These are phyloP conservation scores for Leccinum subrobustum DNA, from an alignment of 1,284 basidiomycete genomes.

Conservation along the genomic window DNA sequence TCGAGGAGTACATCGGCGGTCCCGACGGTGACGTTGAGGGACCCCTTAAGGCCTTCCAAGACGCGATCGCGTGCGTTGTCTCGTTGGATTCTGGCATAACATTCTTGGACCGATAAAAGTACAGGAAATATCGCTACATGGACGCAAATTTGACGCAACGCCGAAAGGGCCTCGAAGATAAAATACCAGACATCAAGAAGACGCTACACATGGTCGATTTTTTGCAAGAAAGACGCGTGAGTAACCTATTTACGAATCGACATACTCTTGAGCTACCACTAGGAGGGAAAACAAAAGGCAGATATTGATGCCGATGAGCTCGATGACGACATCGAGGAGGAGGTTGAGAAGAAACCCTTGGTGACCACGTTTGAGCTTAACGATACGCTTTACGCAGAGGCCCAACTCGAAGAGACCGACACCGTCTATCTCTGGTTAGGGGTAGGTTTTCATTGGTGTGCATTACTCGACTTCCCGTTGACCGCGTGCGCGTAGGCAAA, in stretches of 20 bases:
- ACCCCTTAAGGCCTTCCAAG: slow-evolving; percentile 83
- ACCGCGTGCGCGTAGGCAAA: slow-evolving; percentile 67
- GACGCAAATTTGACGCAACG: slow-evolving; percentile 85
- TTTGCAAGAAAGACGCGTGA: slow-evolving; percentile 68
- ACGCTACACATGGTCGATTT: slow-evolving; percentile 90
- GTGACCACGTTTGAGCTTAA: slow-evolving; percentile 94
- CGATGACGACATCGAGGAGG: slow-evolving; percentile 44
- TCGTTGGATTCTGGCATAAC: slow-evolving; percentile 18
- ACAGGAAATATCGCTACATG: slow-evolving; percentile 98
- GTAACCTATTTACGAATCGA: slow-evolving; percentile 23
- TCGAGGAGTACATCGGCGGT: slow-evolving; percentile 85
- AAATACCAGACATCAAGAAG: slow-evolving; percentile 96
- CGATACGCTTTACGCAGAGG: slow-evolving; percentile 93
- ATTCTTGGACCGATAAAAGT: slow-evolving; percentile 30
- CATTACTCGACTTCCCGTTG: neutral
- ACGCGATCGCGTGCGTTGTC: slow-evolving; percentile 81
- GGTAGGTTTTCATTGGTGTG: slow-evolving; percentile 49
- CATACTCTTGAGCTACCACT: neutral
- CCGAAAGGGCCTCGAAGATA: slow-evolving; percentile 80
- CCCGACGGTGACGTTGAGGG: slow-evolving; percentile 79
- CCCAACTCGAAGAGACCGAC: slow-evolving; percentile 83
- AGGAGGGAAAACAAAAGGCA: slow-evolving; percentile 62
- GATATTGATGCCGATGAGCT: slow-evolving; percentile 43
- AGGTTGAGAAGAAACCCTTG: slow-evolving; percentile 50
- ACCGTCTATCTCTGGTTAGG: slow-evolving; percentile 96